Percentiles rank a stretch among this genome's conserved stretches.
Evolutionary conservation across 768 basidiomycete genomes (phyloP).

Genomic region (Tylopilus intermedius): DNA sequence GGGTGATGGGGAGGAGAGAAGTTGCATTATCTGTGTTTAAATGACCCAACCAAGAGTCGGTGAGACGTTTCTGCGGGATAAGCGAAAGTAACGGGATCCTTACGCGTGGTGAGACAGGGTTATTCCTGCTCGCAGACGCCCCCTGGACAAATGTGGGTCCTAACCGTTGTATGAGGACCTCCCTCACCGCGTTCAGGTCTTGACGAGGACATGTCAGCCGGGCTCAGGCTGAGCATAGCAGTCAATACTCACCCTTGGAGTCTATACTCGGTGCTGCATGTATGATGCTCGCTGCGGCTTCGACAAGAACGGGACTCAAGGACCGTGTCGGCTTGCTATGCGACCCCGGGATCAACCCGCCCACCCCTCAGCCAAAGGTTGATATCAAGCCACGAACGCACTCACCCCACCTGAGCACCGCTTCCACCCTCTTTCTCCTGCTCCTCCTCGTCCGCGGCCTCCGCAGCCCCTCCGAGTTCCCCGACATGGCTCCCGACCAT

Average conservation of each 20-base stretch:
- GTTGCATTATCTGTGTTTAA: slow-evolving; percentile 43
- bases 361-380: slow-evolving; percentile 4
- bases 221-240: neutral
- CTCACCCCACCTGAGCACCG: slow-evolving; percentile 33
- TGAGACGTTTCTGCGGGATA: neutral
- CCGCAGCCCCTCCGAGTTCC: slow-evolving; percentile 36
- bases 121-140: slow-evolving; percentile 46
- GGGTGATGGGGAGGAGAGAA: slow-evolving; percentile 49
- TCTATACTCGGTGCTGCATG: slow-evolving; percentile 53
- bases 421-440: neutral
- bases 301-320: slow-evolving; percentile 48
- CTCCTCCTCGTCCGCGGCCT: neutral
- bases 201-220: neutral
- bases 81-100: neutral
- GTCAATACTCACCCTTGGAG: slow-evolving; percentile 46
- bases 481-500: slow-evolving; percentile 52
- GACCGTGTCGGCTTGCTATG: slow-evolving; percentile 29
- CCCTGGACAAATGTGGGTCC: slow-evolving; percentile 54
- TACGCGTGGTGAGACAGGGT: slow-evolving; percentile 52
- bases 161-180: slow-evolving; percentile 50
- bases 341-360: neutral
- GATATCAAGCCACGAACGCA: neutral
- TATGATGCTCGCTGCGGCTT: slow-evolving; percentile 67
- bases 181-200: slow-evolving; percentile 59
- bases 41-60: neutral